Evolutionary conservation across 345 rosid species (phyloP).

Genomic region (Euphorbia peplus): DNA sequence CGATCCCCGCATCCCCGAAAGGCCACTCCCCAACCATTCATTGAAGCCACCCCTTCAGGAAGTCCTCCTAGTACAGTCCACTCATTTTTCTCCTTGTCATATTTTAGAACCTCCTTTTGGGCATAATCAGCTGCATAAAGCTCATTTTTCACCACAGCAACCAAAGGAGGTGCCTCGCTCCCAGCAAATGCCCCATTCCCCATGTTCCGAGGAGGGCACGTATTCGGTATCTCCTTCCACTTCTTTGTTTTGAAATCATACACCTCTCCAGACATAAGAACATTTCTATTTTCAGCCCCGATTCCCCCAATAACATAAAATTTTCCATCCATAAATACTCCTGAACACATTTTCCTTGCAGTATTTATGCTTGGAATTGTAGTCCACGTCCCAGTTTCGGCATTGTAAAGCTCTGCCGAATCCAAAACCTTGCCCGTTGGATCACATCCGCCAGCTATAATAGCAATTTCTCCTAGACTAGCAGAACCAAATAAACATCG

Average conservation of each 20-base stretch:
- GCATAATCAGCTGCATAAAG: constrained; percentile 75
- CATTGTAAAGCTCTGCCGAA: constrained; percentile 69
- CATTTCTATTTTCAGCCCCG: constrained; percentile 35
- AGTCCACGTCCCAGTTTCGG: constrained; percentile 50
- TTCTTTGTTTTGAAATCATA: constrained; percentile 49
- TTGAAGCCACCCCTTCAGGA: constrained; percentile 52
- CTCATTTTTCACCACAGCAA: constrained; percentile 68
- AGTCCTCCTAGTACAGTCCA: constrained; percentile 57
- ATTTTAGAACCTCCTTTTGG: constrained; percentile 45
- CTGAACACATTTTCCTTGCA: constrained; percentile 75
- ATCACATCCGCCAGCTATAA: constrained; percentile 84
- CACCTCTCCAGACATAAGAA: constrained; percentile 60
- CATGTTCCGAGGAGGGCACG: constrained; percentile 56
- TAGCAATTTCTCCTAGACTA: constrained; percentile 56
- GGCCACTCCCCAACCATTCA: constrained; percentile 88
- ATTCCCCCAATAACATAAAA: constrained; percentile 78
- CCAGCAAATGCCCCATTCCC: constrained; percentile 27
- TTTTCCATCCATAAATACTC: constrained; percentile 73
- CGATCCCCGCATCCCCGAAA: constrained; percentile 73
- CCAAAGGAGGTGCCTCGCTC: constrained; percentile 69
- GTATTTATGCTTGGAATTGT: constrained; percentile 57
- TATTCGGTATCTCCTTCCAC: constrained; percentile 61
- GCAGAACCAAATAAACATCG: constrained; percentile 82
- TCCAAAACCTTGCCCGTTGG: constrained; percentile 44
- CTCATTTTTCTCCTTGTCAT: constrained; percentile 42